Base-by-base conservation (phyloP, 2,329 filamentous ascomycete genomes). In the Pseudopithomyces maydicus region DNA sequence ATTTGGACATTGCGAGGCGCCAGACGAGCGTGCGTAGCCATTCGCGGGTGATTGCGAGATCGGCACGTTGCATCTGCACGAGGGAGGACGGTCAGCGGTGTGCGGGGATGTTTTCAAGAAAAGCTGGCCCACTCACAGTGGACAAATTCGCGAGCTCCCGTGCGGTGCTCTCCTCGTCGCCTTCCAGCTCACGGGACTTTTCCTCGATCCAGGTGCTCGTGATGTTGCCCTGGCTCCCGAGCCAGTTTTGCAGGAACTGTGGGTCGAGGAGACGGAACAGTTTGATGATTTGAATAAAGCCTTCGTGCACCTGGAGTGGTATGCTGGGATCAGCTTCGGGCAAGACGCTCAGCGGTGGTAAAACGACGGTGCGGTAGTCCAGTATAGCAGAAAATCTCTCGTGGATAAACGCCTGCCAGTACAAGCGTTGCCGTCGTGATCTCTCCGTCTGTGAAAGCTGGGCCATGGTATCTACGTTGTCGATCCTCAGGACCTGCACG, bases 321-420 rank as follows among this genome's bases (percentile, higher is more conserved):
- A 80, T 70, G 3, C 69, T 72, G 10, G 72, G 66, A 57, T 80
- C 79, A 51, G 74, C 70, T 44, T 79, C 76, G 0, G 79, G 79
- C 6, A 78, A 66, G 2, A 65, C 65, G 12, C 69, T 68, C 17
- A 80, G 69, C 12, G 77, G 75, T 6, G 71, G 72, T n/a, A 81
- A 64, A 10, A 77, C 75, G 4, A 76, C 72, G n/a, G 71, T 74
- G 5, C 79, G 79, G 42, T 82, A 82, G 38, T 82, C 79, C 3
- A 81, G 73, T 23, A 85, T 80, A 33, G 80, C 80, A n/a, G 83
- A 64, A 64, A 85, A 85, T 15, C 84, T 79, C 64, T 85, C 84
- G 57, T 85, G 82, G 32, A 85, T 82, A 61, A 81, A 85, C 12
- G 78, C 79, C 59, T 84, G 79, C 82, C 83, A 85, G 66, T 85